Evolutionary conservation across 495 filamentous ascomycete genomes (phyloP), one percentile per base, ranked within the genome.

Genomic region (Hypoxylon trugodes): DNA sequence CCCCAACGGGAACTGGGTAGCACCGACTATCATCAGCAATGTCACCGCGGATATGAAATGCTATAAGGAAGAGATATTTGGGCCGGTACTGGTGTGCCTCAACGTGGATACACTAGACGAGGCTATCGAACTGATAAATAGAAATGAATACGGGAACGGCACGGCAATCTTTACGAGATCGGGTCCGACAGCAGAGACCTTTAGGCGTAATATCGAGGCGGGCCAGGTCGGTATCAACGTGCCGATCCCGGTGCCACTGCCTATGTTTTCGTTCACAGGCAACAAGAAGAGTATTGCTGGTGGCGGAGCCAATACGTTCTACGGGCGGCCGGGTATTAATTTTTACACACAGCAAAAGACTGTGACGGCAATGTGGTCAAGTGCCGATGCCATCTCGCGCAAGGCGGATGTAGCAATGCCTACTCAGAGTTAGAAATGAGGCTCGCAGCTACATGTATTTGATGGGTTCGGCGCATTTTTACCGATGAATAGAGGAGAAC

Each of bases 281-380:
- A 98, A 98, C 78, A 98, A 98, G 88, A 92, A 89, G 82, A 93
- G 89, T 72, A 83, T 98, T 42, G 95, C 95, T 0, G 95, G 95
- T 33, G 92, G 93, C 18, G 94, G 95, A 53, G 93, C 90, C 33
- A 96, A 88, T 77, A 94, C 91, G 7, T 98, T 98, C 72, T 98
- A 98, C 70, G 95, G 95, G 48, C 90, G 92, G 76, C 89, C 92
- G 12, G 95, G 94, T 3, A 66, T 98, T 67, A 87, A 89, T 55
- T 98, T 98, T 74, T 98, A 96, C 72, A 98, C 95, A 10, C 95
- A 98, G 82, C 83, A 88, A 69, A 97, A 98, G 88, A 98, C 95
- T 16, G 94, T 98, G 47, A 98, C 95, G 60, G 91, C 92, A 68
- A 73, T 94, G 66, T 97, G 96, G 95, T 85, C 84, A 54, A 84